Conservation (phyloP, 2,329 filamentous ascomycete genomes). For the Calonectria honghensis region DNA sequence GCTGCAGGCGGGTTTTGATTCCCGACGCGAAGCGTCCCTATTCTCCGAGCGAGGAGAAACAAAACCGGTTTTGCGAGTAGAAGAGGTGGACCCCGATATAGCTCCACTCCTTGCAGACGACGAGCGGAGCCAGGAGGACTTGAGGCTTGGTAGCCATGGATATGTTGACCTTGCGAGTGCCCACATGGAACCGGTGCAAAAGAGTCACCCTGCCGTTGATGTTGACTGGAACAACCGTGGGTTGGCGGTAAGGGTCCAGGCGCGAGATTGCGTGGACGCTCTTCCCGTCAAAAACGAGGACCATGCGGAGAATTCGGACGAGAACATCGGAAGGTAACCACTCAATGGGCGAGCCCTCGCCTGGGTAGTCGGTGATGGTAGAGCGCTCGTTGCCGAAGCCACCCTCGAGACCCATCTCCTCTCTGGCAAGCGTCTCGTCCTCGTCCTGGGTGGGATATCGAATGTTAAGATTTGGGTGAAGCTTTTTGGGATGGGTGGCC, state of each 20-base stretch:
- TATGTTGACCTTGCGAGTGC: slow-evolving; percentile 55
- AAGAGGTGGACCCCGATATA: slow-evolving; percentile 66
- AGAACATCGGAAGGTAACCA: slow-evolving; percentile 58
- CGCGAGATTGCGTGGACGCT: slow-evolving; percentile 67
- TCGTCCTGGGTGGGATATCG: neutral
- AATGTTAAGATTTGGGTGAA: slow-evolving; percentile 22
- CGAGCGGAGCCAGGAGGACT: slow-evolving; percentile 60
- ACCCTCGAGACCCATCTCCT: neutral
- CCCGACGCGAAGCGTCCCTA: slow-evolving; percentile 67
- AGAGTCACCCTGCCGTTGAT: slow-evolving; percentile 48
- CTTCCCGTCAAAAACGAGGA: slow-evolving; percentile 59
- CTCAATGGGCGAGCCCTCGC: slow-evolving; percentile 53
- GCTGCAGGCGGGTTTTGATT: slow-evolving; percentile 64
- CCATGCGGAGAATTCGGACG: slow-evolving; percentile 60
- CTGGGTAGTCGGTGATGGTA: neutral
- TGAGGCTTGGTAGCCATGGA: slow-evolving; percentile 59
- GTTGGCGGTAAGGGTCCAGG: slow-evolving; percentile 60
- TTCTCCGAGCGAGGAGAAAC: slow-evolving; percentile 72
- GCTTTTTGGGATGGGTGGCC: neutral
- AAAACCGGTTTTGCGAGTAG: slow-evolving; percentile 70
- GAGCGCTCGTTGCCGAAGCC: no score
- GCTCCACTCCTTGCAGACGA: slow-evolving; percentile 64
- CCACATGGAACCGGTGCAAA: slow-evolving; percentile 64
- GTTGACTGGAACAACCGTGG: slow-evolving; percentile 42
- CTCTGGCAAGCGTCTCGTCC: neutral